phyloP scores from a whole-genome alignment of 1,284 basidiomycete species.

The Apiotrichum domesticum region DNA sequence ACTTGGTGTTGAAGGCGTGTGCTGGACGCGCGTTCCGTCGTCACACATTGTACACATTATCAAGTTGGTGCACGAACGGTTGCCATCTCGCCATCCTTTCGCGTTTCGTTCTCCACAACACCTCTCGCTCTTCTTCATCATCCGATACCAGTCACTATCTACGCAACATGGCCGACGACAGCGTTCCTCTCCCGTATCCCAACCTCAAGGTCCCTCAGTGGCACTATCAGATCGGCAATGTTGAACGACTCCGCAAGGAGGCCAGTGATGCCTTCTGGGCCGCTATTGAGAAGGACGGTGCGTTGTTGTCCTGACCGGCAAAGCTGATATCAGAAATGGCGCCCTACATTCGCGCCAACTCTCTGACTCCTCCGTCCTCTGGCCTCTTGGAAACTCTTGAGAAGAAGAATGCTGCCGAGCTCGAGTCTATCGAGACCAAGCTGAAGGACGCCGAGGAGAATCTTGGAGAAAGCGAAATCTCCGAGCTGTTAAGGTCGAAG shows the following conservation, averaged over 20 bases:
- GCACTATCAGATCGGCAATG: conserved; percentile 64
- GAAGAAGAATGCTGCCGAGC: conserved; percentile 66
- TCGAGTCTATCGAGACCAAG: conserved; percentile 70
- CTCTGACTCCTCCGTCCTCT: conserved; percentile 48
- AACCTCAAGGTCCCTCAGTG: conserved; percentile 74
- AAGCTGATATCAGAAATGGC: conserved; percentile 61
- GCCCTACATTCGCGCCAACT: conserved; percentile 56
- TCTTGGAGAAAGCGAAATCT: conserved; percentile 89
- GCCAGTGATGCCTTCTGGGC: conserved; percentile 63
- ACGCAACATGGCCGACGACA: conserved; percentile 67
- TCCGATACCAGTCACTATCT: neutral
- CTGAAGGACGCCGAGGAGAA: conserved; percentile 82
- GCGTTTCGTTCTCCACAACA: neutral
- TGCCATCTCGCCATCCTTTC: too few relatives aligned
- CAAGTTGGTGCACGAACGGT: too few relatives aligned
- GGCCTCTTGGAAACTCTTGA: conserved; percentile 64
- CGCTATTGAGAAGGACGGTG: conserved; percentile 82
- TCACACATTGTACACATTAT: too few relatives aligned
- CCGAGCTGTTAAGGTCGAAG: conserved; percentile 74
- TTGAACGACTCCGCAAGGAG: conserved; percentile 60
- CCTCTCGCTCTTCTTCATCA: neutral
- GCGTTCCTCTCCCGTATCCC: conserved; percentile 69
- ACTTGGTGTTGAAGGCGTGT: too few relatives aligned
- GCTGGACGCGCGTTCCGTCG: too few relatives aligned
- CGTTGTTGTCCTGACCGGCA: conserved; percentile 24